These are phyloP conservation scores for Aegilops umbellulata DNA, from an alignment of 176 grass and related monocot genomes.

Conservation along the genomic window DNA sequence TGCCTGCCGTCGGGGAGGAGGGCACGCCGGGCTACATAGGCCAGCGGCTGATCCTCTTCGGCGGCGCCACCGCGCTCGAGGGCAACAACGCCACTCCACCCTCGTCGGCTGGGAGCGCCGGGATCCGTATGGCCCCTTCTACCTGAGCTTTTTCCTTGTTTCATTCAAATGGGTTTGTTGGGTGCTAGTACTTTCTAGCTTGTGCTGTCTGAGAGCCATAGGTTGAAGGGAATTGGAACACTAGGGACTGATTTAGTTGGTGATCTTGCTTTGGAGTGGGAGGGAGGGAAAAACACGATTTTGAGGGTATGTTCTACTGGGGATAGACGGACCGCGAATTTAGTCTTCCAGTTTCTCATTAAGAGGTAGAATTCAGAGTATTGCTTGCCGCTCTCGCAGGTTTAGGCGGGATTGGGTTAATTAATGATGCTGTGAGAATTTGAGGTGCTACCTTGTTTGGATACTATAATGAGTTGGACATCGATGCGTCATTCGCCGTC, in stretches of 20 bases:
- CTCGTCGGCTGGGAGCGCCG: conserved; percentile 66
- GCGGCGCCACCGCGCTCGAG: conserved; percentile 91
- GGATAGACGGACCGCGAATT: background rate
- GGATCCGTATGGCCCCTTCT: conserved; percentile 61
- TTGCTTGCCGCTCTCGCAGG: background rate
- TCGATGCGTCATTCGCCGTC: background rate
- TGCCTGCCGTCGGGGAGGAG: conserved; percentile 75
- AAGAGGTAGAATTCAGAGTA: background rate
- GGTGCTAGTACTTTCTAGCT: background rate
- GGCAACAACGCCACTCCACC: conserved; percentile 65
- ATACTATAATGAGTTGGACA: background rate
- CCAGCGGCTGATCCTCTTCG: conserved; percentile 75
- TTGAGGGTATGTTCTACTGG: background rate
- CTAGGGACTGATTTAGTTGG: background rate
- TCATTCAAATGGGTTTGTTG: background rate
- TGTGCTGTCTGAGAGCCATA: background rate
- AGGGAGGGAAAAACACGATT: background rate
- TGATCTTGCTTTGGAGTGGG: background rate
- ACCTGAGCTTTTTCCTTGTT: background rate
- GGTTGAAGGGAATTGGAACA: background rate
- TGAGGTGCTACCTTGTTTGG: background rate
- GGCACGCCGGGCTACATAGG: conserved; percentile 58
- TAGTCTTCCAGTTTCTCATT: background rate
- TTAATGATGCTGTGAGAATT: background rate
- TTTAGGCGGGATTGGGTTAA: conserved; percentile 20